Percentiles rank a stretch among this genome's conserved stretches.
These are phyloP conservation scores for Sorghum bicolor DNA, from an alignment of 176 grass and related monocot species.

Conservation along the genomic window DNA sequence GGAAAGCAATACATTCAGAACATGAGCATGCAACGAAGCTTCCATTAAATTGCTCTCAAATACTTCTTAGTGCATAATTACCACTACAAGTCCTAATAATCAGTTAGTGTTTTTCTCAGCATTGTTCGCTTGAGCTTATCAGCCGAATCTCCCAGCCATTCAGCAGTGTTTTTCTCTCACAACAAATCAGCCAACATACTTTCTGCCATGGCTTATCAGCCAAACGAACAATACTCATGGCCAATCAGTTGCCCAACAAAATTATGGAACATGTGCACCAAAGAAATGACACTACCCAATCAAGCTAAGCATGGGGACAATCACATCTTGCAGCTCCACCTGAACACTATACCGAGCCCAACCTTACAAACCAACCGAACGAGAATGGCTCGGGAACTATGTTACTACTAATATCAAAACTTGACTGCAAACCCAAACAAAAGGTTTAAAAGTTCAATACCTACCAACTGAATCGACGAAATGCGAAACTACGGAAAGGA, in stretches of 20 bases:
- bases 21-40: not conserved
- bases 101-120: too few species aligned
- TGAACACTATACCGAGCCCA: not conserved
- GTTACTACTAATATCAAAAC: not conserved
- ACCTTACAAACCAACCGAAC: not conserved
- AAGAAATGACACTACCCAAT: not conserved
- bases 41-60: not conserved
- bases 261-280: not conserved
- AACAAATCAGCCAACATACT: too few species aligned
- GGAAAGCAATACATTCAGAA: not conserved
- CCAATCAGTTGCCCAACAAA: not conserved
- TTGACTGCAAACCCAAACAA: not conserved
- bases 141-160: too few species aligned
- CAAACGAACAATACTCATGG: not conserved
- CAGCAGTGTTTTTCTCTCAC: too few species aligned
- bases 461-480: not conserved
- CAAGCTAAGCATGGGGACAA: not conserved
- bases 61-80: not conserved
- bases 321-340: not conserved
- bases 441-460: too few species aligned
- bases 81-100: not conserved
- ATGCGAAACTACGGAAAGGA: not conserved
- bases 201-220: too few species aligned
- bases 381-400: not conserved
- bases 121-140: too few species aligned